These are phyloP conservation scores for Venturia asperata DNA, from an alignment of 2,329 filamentous ascomycete species.

Conservation along the genomic window DNA sequence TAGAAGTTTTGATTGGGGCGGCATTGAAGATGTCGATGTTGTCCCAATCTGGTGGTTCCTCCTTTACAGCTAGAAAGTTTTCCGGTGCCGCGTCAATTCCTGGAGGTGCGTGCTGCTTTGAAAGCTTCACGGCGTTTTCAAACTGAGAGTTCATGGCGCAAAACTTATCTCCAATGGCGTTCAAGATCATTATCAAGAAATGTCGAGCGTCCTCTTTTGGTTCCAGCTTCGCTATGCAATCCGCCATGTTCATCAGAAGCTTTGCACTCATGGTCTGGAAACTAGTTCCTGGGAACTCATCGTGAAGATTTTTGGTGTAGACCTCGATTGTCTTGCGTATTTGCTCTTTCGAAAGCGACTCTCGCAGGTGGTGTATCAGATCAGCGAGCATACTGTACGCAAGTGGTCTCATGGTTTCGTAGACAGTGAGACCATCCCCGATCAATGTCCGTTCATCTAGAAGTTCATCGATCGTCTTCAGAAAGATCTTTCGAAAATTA, in stretches of 20 bases:
- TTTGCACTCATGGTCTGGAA: constrained; percentile 99
- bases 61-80: constrained; percentile 75
- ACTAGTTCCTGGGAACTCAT: constrained; percentile 93
- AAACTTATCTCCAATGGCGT: constrained; percentile 97
- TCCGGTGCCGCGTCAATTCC: constrained; percentile 47
- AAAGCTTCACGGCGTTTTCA: constrained; percentile 88
- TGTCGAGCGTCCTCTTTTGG: constrained; percentile 93
- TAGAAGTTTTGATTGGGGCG: constrained; percentile 91
- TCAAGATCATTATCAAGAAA: constrained; percentile 93
- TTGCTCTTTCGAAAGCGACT: constrained; percentile 79
- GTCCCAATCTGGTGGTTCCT: constrained; percentile 84
- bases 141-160: constrained; percentile 97
- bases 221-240: constrained; percentile 88
- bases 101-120: constrained; percentile 65
- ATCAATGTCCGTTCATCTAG: constrained; percentile 91
- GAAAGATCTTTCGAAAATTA: constrained; percentile 91
- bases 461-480: constrained; percentile 89
- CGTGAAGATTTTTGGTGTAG: constrained; percentile 92
- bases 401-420: constrained; percentile 90
- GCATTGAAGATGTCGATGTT: constrained; percentile 96
- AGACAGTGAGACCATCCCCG: constrained; percentile 90
- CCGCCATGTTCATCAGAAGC: constrained; percentile 92
- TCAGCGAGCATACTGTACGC: constrained; percentile 99
- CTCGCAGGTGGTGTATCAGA: constrained; percentile 91
- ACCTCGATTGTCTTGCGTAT: constrained; percentile 95